Evolutionary conservation across 345 rosid species (phyloP), one percentile per base, ranked within the genome.

Genomic region (Lepidium sativum): DNA sequence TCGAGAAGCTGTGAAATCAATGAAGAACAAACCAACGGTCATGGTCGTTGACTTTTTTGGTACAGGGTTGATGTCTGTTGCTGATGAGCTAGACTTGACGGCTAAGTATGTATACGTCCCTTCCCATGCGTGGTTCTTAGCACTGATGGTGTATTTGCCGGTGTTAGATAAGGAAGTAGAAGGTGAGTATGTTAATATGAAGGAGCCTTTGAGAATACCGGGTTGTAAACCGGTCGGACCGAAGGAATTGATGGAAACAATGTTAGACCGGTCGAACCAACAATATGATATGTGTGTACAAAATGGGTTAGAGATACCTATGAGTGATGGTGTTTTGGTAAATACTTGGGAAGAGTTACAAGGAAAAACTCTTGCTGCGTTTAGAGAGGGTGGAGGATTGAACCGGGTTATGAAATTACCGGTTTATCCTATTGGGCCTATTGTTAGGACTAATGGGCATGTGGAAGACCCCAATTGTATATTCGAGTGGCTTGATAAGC

Each of bases 311-410:
- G 74, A 77, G 49, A 16, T 78, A 14, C 34, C 78, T 0, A 55
- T 4, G 60, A 67, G 80, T 29, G 81, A 82, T 72, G 96, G 87
- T 11, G 66, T 85, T 63, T 69, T 88, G 72, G 43, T 86, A 11
- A 88, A 81, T 71, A 79, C 78, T 4, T 86, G 87, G 92, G 85
- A 83, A 32, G 88, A 81, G 16, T 54, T 86, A 45, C 68, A 86
- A 64, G 50, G 75, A 0, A n/a, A 33, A 18, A 72, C 80, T 8
- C 77, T 83, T 1, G 42, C 49, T 1, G 83, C 96, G 4, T 33
- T 85, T 8, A 70, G 51, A 35, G 71, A 69, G 35, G 68, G 50
- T 13, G 50, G 37, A 9, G 52, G 39, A 0, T 41, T 77, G 18
- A 76, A 75, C 5, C 50, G 9, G 25, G 9, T 69, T 5, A 27